A percentile compares a stretch with the other conserved stretches of the same genome.
Conservation (phyloP, 306 rosid genomes). For the Herpetospermum pedunculosum region DNA sequence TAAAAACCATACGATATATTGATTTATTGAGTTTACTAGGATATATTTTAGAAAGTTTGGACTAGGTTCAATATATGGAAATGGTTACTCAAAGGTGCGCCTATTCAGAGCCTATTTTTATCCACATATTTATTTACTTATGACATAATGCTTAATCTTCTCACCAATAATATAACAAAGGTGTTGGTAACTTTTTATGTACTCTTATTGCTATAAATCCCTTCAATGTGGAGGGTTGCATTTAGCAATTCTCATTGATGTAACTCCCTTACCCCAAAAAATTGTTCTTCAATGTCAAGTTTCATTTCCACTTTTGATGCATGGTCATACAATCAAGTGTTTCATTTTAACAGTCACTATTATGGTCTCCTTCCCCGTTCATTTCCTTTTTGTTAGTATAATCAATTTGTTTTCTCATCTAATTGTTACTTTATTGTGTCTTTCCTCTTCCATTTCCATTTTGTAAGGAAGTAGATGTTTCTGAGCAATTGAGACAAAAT, state of each 20-base stretch:
- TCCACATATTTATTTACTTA: neutral
- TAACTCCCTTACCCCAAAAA: neutral
- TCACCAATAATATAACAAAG: neutral
- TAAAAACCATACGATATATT: neutral
- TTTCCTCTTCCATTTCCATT: conserved; percentile 18
- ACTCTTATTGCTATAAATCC: neutral
- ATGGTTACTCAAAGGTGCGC: neutral
- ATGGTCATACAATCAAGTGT: neutral
- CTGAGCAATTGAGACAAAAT: conserved; percentile 21
- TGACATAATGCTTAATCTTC: neutral
- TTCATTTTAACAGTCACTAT: neutral
- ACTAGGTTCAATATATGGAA: neutral
- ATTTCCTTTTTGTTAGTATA: conserved; percentile 25
- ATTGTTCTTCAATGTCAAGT: neutral
- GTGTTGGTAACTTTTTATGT: neutral
- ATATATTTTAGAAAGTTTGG: neutral
- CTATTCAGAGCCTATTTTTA: neutral
- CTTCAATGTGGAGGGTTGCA: neutral
- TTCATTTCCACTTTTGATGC: neutral
- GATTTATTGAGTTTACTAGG: neutral
- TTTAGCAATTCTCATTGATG: neutral
- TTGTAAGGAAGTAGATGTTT: conserved; percentile 37
- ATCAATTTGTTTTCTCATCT: neutral
- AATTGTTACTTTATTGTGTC: conserved; percentile 8
- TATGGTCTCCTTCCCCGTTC: conserved; percentile 8